phyloP scores from a whole-genome alignment of 352 stramenopile species.

The Pythium diclinum region DNA sequence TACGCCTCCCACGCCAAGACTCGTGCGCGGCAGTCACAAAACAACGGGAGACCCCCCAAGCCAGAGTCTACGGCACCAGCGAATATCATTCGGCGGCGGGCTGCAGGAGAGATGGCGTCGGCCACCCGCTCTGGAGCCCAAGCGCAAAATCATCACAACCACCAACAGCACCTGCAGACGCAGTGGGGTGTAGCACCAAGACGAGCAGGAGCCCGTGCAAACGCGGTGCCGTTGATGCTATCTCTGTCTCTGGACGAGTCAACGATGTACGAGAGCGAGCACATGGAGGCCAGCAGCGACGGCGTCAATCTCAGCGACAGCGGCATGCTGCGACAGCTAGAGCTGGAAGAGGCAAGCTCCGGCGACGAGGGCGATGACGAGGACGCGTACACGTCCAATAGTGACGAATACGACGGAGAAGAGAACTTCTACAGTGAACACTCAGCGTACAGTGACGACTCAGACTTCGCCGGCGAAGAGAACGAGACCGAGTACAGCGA shows the following conservation, averaged over 20 bases:
- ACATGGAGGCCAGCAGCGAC: slow-evolving; percentile 11
- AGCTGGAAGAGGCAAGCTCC: slow-evolving; percentile 52
- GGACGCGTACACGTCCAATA: slow-evolving; percentile 56
- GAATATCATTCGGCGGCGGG: background rate
- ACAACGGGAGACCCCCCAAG: slow-evolving; percentile 13
- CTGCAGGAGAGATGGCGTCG: background rate
- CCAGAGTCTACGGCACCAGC: background rate
- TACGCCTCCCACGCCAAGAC: slow-evolving; percentile 36
- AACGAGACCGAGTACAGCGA: slow-evolving; percentile 77
- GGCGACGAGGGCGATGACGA: slow-evolving; percentile 33
- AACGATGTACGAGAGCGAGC: slow-evolving; percentile 5
- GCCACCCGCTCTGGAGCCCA: background rate
- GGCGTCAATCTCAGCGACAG: slow-evolving; percentile 43
- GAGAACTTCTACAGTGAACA: slow-evolving; percentile 86
- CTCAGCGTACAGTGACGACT: slow-evolving; percentile 77
- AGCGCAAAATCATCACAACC: background rate
- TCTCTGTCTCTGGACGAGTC: slow-evolving; percentile 16
- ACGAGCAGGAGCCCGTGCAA: background rate
- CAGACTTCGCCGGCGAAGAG: slow-evolving; percentile 58
- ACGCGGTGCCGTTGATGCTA: slow-evolving; percentile 9
- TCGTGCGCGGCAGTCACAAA: slow-evolving; percentile 2
- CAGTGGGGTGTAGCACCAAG: background rate
- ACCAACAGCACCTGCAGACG: background rate
- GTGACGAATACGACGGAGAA: slow-evolving; percentile 67
- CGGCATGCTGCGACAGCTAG: slow-evolving; percentile 53